These are phyloP conservation scores for Botryotinia convoluta DNA, from an alignment of 2,329 filamentous ascomycete genomes.

Conservation along the genomic window DNA sequence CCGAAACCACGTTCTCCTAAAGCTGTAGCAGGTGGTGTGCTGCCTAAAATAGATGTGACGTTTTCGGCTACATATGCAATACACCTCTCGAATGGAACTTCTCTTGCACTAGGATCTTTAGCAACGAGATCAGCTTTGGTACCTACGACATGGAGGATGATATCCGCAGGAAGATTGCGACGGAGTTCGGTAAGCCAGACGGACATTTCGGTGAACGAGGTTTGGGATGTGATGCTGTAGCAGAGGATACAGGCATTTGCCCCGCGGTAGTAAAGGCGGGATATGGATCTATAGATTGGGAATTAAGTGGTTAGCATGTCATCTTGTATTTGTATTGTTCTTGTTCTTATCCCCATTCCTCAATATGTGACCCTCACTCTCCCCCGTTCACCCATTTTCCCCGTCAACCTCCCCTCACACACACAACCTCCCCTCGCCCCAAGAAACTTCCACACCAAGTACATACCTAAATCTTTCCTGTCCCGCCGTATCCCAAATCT, in stretches of 20 bases:
- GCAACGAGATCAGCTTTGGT: conserved; percentile 91
- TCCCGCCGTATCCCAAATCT: conserved; percentile 95
- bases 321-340: background rate
- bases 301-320: background rate
- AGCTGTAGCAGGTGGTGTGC: conserved; percentile 66
- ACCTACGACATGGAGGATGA: conserved; percentile 91
- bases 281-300: conserved; percentile 60
- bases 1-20: conserved; percentile 35
- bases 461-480: conserved; percentile 80
- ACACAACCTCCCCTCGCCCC: too few species aligned
- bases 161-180: conserved; percentile 66
- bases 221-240: conserved; percentile 86
- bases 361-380: background rate
- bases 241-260: conserved; percentile 92
- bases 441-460: background rate
- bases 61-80: conserved; percentile 95
- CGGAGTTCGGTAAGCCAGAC: conserved; percentile 85
- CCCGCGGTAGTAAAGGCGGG: conserved; percentile 91
- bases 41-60: conserved; percentile 67
- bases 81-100: conserved; percentile 91
- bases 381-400: background rate
- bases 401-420: background rate
- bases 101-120: conserved; percentile 71
- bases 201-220: conserved; percentile 89
- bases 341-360: background rate